These are phyloP conservation scores for Cadophora malorum DNA, from an alignment of 2,329 filamentous ascomycete genomes.

Conservation along the genomic window DNA sequence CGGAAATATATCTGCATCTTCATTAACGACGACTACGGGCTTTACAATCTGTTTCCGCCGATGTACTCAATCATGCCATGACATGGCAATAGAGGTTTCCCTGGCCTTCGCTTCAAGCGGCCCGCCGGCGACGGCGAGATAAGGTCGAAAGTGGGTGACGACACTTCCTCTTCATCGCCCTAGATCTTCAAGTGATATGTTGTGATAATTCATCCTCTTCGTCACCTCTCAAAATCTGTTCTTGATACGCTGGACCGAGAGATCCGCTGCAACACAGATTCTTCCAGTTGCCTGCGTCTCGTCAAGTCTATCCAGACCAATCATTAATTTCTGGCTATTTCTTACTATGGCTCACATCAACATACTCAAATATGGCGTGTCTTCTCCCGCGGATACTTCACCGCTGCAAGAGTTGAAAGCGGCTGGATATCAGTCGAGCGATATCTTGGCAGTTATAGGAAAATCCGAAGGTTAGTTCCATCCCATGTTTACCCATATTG, in stretches of 20 bases:
- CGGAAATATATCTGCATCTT: not conserved
- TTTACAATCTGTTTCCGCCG: not conserved
- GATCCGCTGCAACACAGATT: not conserved
- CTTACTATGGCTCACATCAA: constrained; percentile 41
- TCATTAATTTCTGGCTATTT: not conserved
- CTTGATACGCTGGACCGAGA: constrained; percentile 4
- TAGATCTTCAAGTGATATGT: not conserved
- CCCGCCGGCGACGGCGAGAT: constrained; percentile 26
- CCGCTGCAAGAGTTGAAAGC: constrained; percentile 40
- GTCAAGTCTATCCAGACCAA: not conserved
- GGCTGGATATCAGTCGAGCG: constrained; percentile 42
- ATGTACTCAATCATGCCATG: not conserved
- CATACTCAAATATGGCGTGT: constrained; percentile 44
- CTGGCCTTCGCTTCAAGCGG: constrained; percentile 11
- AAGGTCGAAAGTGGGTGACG: constrained; percentile 20
- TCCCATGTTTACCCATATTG: not conserved
- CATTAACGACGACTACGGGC: not conserved
- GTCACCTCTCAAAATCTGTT: not conserved
- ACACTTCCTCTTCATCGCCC: not conserved
- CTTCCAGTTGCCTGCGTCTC: not conserved
- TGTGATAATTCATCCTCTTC: not conserved
- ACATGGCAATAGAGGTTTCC: not conserved
- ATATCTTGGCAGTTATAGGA: constrained; percentile 45
- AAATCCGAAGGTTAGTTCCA: constrained; percentile 43
- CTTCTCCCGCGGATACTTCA: constrained; percentile 44